Evolutionary conservation across 140 eudicot species (phyloP).

Genomic region (Ambrosia hybrid): DNA sequence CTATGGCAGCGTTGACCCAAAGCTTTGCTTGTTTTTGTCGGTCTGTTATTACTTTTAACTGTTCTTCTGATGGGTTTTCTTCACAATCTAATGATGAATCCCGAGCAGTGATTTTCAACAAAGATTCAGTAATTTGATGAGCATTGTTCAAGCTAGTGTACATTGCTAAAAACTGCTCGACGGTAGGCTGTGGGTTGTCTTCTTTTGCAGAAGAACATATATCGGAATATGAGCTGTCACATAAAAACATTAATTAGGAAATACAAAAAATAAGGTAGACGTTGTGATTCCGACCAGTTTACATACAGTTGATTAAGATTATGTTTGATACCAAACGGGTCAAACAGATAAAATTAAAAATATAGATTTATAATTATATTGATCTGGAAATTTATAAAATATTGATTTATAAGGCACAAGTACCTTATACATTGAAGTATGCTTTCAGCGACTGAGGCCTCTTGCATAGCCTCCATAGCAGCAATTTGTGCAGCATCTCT

Average conservation of each 20-base stretch:
- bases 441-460: slow-evolving; percentile 80
- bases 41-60: slow-evolving; percentile 43
- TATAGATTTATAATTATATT: background rate
- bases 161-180: slow-evolving; percentile 72
- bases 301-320: background rate
- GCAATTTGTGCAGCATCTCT: slow-evolving; percentile 79
- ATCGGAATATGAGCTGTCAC: slow-evolving; percentile 69
- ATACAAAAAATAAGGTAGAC: too few species aligned
- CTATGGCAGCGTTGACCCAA: slow-evolving; percentile 74
- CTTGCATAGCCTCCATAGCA: slow-evolving; percentile 81
- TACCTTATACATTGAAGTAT: slow-evolving; percentile 82
- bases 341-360: background rate
- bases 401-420: background rate
- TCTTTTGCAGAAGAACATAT: slow-evolving; percentile 67
- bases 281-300: too few species aligned
- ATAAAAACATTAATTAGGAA: background rate
- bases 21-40: slow-evolving; percentile 64
- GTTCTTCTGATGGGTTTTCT: slow-evolving; percentile 60
- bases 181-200: slow-evolving; percentile 80
- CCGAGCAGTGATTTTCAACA: slow-evolving; percentile 34
- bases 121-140: slow-evolving; percentile 45
- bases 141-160: slow-evolving; percentile 52
- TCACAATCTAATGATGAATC: slow-evolving; percentile 51
- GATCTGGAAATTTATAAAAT: background rate
- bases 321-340: slow-evolving; percentile 7